phyloP scores from a whole-genome alignment of 2,329 filamentous ascomycete genomes.

The Fusarium lyarnte region DNA sequence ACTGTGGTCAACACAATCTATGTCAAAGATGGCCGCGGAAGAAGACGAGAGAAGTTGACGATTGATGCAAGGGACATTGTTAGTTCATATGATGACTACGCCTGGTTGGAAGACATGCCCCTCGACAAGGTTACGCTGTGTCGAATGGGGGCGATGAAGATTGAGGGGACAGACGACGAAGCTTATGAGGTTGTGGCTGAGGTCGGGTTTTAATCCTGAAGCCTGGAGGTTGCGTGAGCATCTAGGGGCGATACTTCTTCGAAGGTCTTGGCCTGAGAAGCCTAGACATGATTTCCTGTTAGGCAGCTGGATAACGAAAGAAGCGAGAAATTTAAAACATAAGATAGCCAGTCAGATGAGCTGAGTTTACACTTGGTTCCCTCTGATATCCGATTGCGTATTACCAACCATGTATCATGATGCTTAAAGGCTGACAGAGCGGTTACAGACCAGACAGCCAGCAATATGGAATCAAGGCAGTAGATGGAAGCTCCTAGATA shows the following conservation, averaged over 20 bases:
- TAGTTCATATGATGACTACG: constrained; percentile 68
- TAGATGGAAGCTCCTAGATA: neutral
- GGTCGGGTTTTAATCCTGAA: constrained; percentile 50
- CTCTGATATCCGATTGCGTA: neutral
- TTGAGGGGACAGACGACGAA: constrained; percentile 61
- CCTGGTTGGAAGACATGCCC: constrained; percentile 75
- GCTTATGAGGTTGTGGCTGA: constrained; percentile 65
- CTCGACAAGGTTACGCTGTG: constrained; percentile 82
- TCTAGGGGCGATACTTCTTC: neutral
- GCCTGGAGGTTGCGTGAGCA: constrained; percentile 10
- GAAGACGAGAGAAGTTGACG: constrained; percentile 52
- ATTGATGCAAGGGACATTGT: constrained; percentile 66
- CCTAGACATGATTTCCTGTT: neutral
- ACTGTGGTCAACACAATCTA: constrained; percentile 90
- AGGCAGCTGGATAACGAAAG: neutral
- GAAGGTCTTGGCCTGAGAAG: neutral
- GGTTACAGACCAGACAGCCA: neutral
- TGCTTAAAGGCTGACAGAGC: neutral
- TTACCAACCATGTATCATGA: constrained; percentile 5
- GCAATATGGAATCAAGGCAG: neutral
- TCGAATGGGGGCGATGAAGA: constrained; percentile 84
- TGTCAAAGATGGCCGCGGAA: constrained; percentile 54
- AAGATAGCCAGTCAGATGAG: neutral
- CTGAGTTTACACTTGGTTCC: neutral
- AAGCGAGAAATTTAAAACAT: neutral